Base-by-base conservation (phyloP, 2,329 filamentous ascomycete species). In the Colletotrichum lini region DNA sequence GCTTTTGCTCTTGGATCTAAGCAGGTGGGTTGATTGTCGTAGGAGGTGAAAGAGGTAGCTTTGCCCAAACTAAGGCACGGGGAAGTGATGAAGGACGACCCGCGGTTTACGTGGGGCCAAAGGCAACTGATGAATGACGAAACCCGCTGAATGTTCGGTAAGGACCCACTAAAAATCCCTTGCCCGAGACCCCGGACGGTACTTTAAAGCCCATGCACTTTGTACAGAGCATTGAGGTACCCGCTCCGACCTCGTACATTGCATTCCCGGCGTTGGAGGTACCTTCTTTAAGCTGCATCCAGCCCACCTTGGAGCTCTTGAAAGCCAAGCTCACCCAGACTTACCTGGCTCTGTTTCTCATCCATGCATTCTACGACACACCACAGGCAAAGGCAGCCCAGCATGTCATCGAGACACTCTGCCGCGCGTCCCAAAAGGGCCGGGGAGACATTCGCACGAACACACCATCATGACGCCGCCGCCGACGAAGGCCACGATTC, bases 391-490 rank as follows among this genome's bases (percentile, higher is more conserved):
- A n/a, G 44, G 18, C 18, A n/a, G 42, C 16, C 38, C 44, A 54
- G 26, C 45, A 92, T 90, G 87, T 85, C 90, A 15, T 88, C 88
- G 64, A 82, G 87, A 76, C 88, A 86, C 78, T 86, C 89, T 63
- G 90, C 91, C 38, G 93, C 92, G 64, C 92, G 94, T 47, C 94
- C 94, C 12, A 97, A 96, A 83, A 92, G 95, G 74, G 92, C 90
- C 5, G 93, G 92, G 76, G 95, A 98, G 83, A 90, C 92, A 76
- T 97, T 93, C 79, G 91, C 92, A 54, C 91, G 94, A 69, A 91
- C 90, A 21, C 91, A 96, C 80, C 91, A 94, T 77, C 84, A 88
- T 75, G 88, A 91, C 65, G 77, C 79, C 58, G 77, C 79, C 57
- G 82, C 84, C 59, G 84, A 86, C 65, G 78, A 80, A 64, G 82